These are phyloP conservation scores for Talaromyces funiculosus DNA, from an alignment of 2,329 filamentous ascomycete genomes.

Conservation along the genomic window DNA sequence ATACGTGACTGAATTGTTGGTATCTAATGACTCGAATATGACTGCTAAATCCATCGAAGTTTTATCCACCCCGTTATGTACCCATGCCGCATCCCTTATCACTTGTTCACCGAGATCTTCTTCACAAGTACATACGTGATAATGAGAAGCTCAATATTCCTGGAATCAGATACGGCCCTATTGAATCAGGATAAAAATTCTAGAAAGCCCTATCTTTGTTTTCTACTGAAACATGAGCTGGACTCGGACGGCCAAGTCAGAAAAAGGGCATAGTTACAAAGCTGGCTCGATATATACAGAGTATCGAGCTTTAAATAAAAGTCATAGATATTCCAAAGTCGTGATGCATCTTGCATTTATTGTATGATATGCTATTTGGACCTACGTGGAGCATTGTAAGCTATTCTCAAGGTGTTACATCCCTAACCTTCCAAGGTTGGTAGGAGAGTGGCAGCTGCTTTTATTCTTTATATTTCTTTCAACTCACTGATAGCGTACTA, in stretches of 20 bases:
- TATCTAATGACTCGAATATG: neutral
- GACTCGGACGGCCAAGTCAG: neutral
- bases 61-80: neutral
- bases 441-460: neutral
- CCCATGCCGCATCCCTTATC: neutral
- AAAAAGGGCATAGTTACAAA: neutral
- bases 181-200: neutral
- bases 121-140: neutral
- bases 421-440: neutral
- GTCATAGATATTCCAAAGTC: neutral
- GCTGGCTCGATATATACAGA: neutral
- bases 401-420: neutral
- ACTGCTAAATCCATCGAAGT: neutral
- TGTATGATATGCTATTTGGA: neutral
- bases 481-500: neutral
- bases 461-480: neutral
- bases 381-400: neutral
- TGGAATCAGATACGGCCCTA: neutral
- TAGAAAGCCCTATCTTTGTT: neutral
- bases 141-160: neutral
- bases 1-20: neutral
- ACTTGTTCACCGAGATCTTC: neutral
- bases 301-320: too few relatives aligned
- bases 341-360: neutral
- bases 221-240: neutral